phyloP scores from a whole-genome alignment of 2,329 filamentous ascomycete species.

The Colletotrichum lindemuthianum region DNA sequence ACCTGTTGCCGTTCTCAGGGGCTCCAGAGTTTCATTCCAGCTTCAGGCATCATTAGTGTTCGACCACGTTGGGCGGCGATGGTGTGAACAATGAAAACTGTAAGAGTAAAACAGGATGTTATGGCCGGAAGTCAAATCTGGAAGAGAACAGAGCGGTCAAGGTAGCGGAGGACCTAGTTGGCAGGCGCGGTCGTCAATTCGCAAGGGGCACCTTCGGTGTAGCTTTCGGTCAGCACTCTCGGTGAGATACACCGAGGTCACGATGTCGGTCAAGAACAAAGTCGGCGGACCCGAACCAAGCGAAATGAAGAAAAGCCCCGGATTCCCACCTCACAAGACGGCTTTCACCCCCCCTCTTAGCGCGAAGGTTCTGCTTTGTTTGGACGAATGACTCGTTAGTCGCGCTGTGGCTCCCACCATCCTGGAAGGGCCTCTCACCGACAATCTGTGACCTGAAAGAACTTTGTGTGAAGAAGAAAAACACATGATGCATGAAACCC shows the following conservation, averaged over 20 bases:
- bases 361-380: slow-evolving; percentile 1
- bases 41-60: neutral
- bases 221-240: neutral
- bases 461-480: neutral
- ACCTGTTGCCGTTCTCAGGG: neutral
- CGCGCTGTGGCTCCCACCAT: neutral
- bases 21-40: slow-evolving; percentile 1
- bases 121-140: no score
- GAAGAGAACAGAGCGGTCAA: no score
- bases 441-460: slow-evolving; percentile 15
- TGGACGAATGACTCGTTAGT: slow-evolving; percentile 31
- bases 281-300: slow-evolving; percentile 7
- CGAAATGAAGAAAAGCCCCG: slow-evolving; percentile 20
- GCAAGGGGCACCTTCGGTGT: neutral
- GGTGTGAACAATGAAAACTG: no score
- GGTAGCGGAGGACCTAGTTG: no score
- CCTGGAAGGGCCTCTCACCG: slow-evolving; percentile 16
- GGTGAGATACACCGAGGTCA: neutral
- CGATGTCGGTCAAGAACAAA: no score
- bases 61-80: neutral
- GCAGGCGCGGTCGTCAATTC: no score
- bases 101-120: no score
- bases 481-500: neutral
- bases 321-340: neutral
- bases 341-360: neutral